A percentile compares a stretch with the other conserved stretches of the same genome.
These are phyloP conservation scores for Pyrus bretschneideri DNA, from an alignment of 306 rosid species.

Conservation along the genomic window DNA sequence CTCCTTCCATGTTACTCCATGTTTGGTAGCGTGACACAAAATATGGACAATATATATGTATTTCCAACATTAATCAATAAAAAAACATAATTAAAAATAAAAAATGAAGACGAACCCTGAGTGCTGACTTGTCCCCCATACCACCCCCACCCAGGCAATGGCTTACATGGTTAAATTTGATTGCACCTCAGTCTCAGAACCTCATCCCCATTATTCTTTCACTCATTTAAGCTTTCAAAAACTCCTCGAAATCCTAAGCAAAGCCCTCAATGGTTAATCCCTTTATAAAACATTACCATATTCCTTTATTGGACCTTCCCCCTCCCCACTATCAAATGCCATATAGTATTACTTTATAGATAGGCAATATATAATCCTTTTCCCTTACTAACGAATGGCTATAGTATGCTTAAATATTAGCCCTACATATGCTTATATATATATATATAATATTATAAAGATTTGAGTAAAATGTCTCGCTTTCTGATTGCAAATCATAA, in stretches of 20 bases:
- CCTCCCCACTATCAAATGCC: background rate
- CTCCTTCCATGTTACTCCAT: conserved; percentile 18
- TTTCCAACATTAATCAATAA: background rate
- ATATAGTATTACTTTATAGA: background rate
- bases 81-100: background rate
- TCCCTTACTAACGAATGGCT: background rate
- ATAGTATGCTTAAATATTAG: background rate
- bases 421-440: conserved; percentile 24
- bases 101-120: background rate
- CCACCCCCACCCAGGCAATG: conserved; percentile 3
- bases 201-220: background rate
- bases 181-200: background rate
- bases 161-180: background rate
- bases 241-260: background rate
- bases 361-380: background rate
- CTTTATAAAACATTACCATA: conserved; percentile 12
- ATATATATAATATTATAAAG: background rate
- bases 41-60: background rate
- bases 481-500: too few relatives aligned
- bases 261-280: conserved; percentile 38
- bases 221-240: background rate
- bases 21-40: conserved; percentile 1
- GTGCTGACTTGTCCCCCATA: background rate
- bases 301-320: background rate
- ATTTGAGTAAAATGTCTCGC: too few relatives aligned